These are phyloP conservation scores for Syzygium jambos DNA, from an alignment of 345 rosid genomes.

Conservation along the genomic window DNA sequence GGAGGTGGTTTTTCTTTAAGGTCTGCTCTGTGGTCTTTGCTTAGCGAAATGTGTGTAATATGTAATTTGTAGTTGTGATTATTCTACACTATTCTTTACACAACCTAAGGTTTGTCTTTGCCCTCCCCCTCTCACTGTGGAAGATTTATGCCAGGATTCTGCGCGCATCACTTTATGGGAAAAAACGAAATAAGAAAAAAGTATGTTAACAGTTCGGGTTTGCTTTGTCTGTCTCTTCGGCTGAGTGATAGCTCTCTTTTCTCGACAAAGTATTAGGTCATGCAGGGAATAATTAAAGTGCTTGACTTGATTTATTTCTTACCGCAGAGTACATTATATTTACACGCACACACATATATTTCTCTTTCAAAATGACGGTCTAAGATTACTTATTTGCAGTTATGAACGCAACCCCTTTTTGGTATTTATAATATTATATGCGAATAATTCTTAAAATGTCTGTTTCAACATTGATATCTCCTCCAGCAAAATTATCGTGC, in stretches of 20 bases:
- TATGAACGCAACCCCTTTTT: not conserved
- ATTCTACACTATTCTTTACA: not conserved
- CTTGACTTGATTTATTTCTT: not conserved
- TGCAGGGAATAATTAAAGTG: not conserved
- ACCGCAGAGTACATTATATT: not conserved
- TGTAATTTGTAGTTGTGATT: not conserved
- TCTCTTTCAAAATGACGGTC: not conserved
- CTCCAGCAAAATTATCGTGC: not conserved
- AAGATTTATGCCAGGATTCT: slow-evolving; percentile 82
- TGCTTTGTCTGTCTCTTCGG: slow-evolving; percentile 32
- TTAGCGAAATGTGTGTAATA: not conserved
- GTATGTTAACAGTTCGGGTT: slow-evolving; percentile 37
- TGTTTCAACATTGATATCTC: not conserved
- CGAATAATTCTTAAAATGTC: not conserved
- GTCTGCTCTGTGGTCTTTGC: not conserved
- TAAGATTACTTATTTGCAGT: not conserved
- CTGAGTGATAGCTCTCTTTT: slow-evolving; percentile 7
- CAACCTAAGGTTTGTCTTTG: not conserved
- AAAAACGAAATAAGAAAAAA: slow-evolving; percentile 27
- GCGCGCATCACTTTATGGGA: slow-evolving; percentile 60
- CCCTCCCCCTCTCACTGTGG: slow-evolving; percentile 19
- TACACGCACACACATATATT: not conserved
- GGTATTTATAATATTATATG: not conserved
- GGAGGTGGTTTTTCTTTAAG: not conserved
- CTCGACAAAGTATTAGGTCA: not conserved